These are phyloP conservation scores for Cyclotella sp. DNA, from an alignment of 108 stramenopile genomes.

Conservation along the genomic window DNA sequence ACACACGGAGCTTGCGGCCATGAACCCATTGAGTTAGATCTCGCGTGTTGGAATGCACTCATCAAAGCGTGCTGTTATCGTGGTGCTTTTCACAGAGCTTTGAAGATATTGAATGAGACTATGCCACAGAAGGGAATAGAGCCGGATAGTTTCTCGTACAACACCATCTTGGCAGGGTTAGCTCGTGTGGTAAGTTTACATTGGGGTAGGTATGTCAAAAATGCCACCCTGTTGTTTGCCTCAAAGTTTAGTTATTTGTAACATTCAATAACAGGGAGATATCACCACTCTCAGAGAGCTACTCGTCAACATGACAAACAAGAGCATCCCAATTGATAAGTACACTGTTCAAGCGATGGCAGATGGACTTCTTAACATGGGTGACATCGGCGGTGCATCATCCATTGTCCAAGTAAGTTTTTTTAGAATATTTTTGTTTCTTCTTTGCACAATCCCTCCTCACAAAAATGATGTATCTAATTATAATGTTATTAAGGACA, in stretches of 20 bases:
- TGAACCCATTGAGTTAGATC: slow-evolving; percentile 72
- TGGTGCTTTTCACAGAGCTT: slow-evolving; percentile 84
- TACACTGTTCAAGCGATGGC: slow-evolving; percentile 74
- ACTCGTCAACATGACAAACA: slow-evolving; percentile 68
- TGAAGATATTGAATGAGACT: slow-evolving; percentile 73
- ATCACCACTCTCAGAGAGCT: slow-evolving; percentile 65
- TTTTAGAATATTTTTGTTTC: not conserved
- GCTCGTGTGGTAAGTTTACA: slow-evolving; percentile 58
- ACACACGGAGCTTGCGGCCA: slow-evolving; percentile 92
- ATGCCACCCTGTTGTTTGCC: not conserved
- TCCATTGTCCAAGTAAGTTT: slow-evolving; percentile 34
- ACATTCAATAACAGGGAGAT: slow-evolving; percentile 32
- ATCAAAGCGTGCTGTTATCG: slow-evolving; percentile 85
- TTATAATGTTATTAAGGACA: slow-evolving; percentile 55
- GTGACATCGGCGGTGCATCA: slow-evolving; percentile 71
- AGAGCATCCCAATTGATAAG: slow-evolving; percentile 57
- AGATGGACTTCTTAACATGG: slow-evolving; percentile 76
- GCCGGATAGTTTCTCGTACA: slow-evolving; percentile 76
- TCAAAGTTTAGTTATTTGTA: not conserved
- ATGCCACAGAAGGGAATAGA: slow-evolving; percentile 70
- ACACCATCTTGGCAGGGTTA: slow-evolving; percentile 71
- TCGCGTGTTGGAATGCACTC: slow-evolving; percentile 68
- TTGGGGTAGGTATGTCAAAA: not conserved
- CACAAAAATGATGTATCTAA: not conserved
- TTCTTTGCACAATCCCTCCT: not conserved